Evolutionary conservation across 257 asterid species (phyloP), one percentile per base, ranked within the genome.

Genomic region (Solanum clarkiae): DNA sequence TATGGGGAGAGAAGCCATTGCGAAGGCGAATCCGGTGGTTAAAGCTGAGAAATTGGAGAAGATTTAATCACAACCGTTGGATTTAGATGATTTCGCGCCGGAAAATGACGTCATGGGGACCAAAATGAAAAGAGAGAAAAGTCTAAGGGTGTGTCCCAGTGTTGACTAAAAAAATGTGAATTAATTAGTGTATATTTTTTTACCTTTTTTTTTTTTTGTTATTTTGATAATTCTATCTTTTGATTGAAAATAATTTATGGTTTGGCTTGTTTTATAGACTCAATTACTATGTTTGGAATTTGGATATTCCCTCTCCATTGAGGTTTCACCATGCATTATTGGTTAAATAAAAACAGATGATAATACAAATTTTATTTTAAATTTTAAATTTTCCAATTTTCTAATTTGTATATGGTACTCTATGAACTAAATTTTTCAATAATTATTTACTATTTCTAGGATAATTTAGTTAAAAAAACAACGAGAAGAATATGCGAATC

Each of bases 1-100:
- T 20, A 79, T 89, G 91, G 98, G 98, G 15, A 89, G 93, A 87
- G 97, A 95, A 87, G 98, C 94, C 29, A 95, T 95, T 80, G 98
- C 98, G 5, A 95, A 90, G 93, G 98, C 93, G 0, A 95, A 95
- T 86, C 98, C 98, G 9, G 32, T 94, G 84, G 86, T 95, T 88
- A 94, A 88, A 85, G 97, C 90, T 1, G 89, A 83, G 26, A 95
- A 94, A 86, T 86, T 95, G 86, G 90, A 88, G 63, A 95, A 86
- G 94, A 94, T 95, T 24, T 95, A 89, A 92, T 89, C 89, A 6
- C 10, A 44, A 84, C 86, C 94, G 89, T 87, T 80, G 2, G 36
- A 22, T 84, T 88, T 75, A 75, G 57, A 84, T 86, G 45, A 42
- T 17, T 80, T 4, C 5, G 57, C 49, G 56, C 22, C 71, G 49